A percentile compares a stretch with the other conserved stretches of the same genome.
phyloP scores from a whole-genome alignment of 2,329 filamentous ascomycete species.

The Fragosphaeria purpurea region DNA sequence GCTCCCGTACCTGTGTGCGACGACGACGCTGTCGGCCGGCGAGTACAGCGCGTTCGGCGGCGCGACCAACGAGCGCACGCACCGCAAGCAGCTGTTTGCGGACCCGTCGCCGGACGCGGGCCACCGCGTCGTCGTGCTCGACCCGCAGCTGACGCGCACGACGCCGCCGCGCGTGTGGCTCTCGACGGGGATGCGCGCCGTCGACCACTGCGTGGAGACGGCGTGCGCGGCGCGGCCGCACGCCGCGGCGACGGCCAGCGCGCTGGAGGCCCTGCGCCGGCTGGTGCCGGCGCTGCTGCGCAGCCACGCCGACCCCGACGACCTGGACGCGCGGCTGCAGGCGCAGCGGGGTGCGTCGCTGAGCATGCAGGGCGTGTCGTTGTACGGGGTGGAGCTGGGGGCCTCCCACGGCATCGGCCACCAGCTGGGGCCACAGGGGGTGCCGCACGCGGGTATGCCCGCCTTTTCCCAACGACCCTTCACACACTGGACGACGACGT shows the following conservation, averaged over 20 bases:
- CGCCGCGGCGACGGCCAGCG: slow-evolving; percentile 18
- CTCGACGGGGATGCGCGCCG: slow-evolving; percentile 43
- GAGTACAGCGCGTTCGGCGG: slow-evolving; percentile 14
- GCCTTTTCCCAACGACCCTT: neutral
- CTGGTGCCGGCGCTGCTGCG: slow-evolving; percentile 33
- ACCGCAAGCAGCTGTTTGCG: slow-evolving; percentile 12
- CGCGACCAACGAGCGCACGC: slow-evolving; percentile 14
- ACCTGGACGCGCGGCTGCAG: slow-evolving; percentile 29
- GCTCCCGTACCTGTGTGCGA: slow-evolving; percentile 13
- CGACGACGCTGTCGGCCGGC: slow-evolving; percentile 16
- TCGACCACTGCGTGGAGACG: slow-evolving; percentile 50
- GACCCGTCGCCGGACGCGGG: slow-evolving; percentile 22
- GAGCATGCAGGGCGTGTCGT: slow-evolving; percentile 33
- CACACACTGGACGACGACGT: too few species aligned
- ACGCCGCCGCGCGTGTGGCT: slow-evolving; percentile 45
- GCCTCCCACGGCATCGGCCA: slow-evolving; percentile 32
- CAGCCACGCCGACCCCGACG: slow-evolving; percentile 23
- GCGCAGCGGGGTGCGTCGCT: slow-evolving; percentile 37
- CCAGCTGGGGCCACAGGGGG: slow-evolving; percentile 23
- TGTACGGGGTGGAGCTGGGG: slow-evolving; percentile 25
- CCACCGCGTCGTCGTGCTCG: slow-evolving; percentile 38
- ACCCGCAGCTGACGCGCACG: slow-evolving; percentile 34
- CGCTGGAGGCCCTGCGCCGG: slow-evolving; percentile 25
- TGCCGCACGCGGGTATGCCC: slow-evolving; percentile 31
- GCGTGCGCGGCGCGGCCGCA: slow-evolving; percentile 33